Percentiles rank a stretch among this genome's conserved stretches.
Evolutionary conservation across 2,329 filamentous ascomycete genomes (phyloP).

Genomic region (Mycosphaerella arachidis): DNA sequence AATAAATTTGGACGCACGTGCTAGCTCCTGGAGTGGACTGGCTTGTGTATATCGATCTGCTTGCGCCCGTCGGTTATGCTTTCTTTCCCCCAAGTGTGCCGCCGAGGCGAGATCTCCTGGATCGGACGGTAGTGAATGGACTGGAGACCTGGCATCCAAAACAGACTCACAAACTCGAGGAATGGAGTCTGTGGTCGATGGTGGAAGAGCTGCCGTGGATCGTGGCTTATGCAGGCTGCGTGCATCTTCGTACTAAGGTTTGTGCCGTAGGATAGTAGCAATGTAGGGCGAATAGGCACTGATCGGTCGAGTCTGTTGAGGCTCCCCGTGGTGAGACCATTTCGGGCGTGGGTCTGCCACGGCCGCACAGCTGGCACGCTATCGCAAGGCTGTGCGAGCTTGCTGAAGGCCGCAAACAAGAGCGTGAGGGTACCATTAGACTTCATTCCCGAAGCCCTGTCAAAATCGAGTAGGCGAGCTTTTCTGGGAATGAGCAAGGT

Average conservation of each 20-base stretch:
- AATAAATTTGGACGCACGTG: not conserved
- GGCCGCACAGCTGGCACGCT: not conserved
- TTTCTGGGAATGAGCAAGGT: not conserved
- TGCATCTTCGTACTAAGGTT: not conserved
- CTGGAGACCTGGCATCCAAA: constrained; percentile 6
- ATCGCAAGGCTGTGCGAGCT: not conserved
- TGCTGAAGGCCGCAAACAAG: not conserved
- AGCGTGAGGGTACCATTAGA: not conserved
- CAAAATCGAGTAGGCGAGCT: not conserved
- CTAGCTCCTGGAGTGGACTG: constrained; percentile 7
- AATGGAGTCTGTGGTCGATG: not conserved
- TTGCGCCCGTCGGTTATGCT: constrained; percentile 4
- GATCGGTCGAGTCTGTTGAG: not conserved
- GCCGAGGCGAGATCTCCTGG: constrained; percentile 1
- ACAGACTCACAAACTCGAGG: not conserved
- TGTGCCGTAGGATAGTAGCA: not conserved
- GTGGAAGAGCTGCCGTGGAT: not conserved
- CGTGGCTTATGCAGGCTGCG: not conserved
- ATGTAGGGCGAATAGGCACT: not conserved
- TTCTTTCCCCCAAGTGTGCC: constrained; percentile 3
- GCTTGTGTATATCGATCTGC: constrained; percentile 5
- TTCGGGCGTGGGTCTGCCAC: not conserved
- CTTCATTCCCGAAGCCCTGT: not conserved
- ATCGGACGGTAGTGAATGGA: not conserved
- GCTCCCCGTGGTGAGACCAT: not conserved